Percentiles rank a stretch among this genome's conserved stretches.
Evolutionary conservation across 192 early-diverging fungal genomes (phyloP).

Genomic region (Spinellus fusiger): DNA sequence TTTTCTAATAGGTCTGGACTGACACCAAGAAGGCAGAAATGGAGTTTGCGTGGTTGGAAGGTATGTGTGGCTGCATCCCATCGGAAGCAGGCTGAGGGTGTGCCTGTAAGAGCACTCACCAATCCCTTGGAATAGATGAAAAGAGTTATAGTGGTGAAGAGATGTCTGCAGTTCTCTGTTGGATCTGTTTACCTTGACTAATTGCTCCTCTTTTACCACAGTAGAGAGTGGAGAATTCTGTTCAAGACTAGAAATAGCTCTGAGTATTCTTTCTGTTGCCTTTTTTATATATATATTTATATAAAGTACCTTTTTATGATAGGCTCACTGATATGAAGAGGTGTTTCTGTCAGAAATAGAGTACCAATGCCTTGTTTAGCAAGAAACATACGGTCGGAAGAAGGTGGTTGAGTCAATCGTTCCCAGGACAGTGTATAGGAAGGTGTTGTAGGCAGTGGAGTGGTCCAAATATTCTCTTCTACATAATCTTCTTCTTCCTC

Average conservation of each 20-base stretch:
- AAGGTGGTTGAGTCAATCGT: neutral
- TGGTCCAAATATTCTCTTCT: neutral
- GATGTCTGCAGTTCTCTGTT: too few relatives aligned
- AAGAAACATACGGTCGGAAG: neutral
- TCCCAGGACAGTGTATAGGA: neutral
- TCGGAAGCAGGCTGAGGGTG: conserved; percentile 9
- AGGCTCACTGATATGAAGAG: neutral
- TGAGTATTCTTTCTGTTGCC: too few relatives aligned
- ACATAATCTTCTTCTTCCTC: neutral
- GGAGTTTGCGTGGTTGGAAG: conserved; percentile 1
- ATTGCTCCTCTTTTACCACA: neutral
- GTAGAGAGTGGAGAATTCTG: neutral
- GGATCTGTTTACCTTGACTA: conserved; percentile 6
- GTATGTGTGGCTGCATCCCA: neutral
- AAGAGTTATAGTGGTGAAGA: too few relatives aligned
- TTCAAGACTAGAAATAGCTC: too few relatives aligned
- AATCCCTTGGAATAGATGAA: neutral
- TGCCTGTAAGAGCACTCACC: conserved; percentile 7
- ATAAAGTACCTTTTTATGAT: neutral
- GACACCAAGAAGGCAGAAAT: conserved; percentile 8
- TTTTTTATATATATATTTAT: too few relatives aligned
- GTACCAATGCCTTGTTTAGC: neutral
- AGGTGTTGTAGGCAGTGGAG: neutral
- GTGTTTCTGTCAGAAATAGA: conserved; percentile 9
- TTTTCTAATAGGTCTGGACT: neutral